Conservation (phyloP, 768 basidiomycete species). For the Termitomyces sp. region DNA sequence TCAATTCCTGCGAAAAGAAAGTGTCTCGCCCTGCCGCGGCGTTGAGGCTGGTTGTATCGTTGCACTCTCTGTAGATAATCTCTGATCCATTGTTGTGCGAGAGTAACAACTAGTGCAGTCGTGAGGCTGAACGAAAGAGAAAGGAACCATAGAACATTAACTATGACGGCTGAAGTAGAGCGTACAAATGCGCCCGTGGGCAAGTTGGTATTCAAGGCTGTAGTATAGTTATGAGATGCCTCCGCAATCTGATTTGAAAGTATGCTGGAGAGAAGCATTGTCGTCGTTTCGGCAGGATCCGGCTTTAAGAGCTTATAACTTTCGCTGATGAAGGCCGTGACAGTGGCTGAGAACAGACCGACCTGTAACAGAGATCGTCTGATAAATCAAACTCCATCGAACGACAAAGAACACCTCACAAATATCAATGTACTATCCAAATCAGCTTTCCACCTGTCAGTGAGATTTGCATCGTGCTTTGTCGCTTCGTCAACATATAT, state of each 20-base stretch:
- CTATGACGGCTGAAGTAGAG: slow-evolving; percentile 14
- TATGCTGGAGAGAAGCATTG: slow-evolving; percentile 19
- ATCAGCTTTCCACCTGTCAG: slow-evolving; percentile 11
- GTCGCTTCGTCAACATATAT: slow-evolving; percentile 5
- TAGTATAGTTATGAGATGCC: slow-evolving; percentile 1
- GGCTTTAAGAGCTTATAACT: slow-evolving; percentile 26
- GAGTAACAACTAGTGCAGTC: slow-evolving; percentile 21
- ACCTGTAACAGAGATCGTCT: slow-evolving; percentile 18
- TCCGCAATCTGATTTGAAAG: slow-evolving; percentile 3
- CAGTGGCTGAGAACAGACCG: slow-evolving; percentile 36
- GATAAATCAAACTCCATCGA: background rate
- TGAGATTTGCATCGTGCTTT: background rate
- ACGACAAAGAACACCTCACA: slow-evolving; percentile 10
- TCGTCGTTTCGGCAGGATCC: slow-evolving; percentile 21
- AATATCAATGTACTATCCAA: too few relatives aligned
- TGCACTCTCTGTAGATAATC: too few relatives aligned
- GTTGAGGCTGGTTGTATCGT: too few relatives aligned
- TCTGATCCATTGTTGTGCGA: too few relatives aligned
- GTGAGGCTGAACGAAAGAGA: slow-evolving; percentile 21
- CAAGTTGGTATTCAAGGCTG: background rate
- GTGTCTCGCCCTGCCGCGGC: too few relatives aligned
- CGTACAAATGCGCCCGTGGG: slow-evolving; percentile 8
- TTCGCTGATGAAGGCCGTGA: slow-evolving; percentile 32
- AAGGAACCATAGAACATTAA: slow-evolving; percentile 26
- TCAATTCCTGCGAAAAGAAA: too few relatives aligned